Evolutionary conservation across 768 basidiomycete species (phyloP), one percentile per base, ranked within the genome.

Genomic region (Gautieria morchelliformis): DNA sequence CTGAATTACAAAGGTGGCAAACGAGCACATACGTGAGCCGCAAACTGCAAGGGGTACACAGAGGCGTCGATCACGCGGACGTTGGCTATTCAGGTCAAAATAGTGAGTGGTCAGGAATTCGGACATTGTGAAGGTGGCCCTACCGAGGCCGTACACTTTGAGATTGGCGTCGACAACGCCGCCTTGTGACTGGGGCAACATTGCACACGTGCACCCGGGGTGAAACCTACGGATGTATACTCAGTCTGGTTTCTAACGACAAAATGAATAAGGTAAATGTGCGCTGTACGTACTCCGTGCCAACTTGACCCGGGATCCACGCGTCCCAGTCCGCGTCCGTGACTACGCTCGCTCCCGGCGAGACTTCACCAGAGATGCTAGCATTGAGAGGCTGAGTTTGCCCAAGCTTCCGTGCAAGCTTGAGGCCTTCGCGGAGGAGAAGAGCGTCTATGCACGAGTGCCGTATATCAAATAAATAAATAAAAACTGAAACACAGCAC

Each of bases 131-230:
- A 27, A 3, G 27, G 22, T 32, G 19, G 62, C 68, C 68, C 24
- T 62, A 72, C 72, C 64, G 35, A 71, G 58, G 15, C 83, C 83
- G 66, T 83, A 80, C 2, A 83, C 82, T 60, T 69, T 70, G n/a
- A 85, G 69, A 46, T 77, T 68, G 47, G 74, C 69, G 62, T 81
- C 75, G 51, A 85, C 81, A 49, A 85, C 82, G 50, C 82, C 82
- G n/a, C 75, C 82, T 37, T 70, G 68, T 30, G 65, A 65, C 58
- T 69, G 69, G 2, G 82, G 81, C 47, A 83, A 67, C 81, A 85
- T 84, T 8, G 80, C 71, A 64, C 76, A 79, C 5, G 82, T 76
- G 27, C 74, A 75, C 33, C 74, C 70, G 4, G 84, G 84, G 66
- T 88, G 86, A 69, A 70, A 82, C 49, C 53, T 59, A 46, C 19